Conservation (phyloP, 2,329 filamentous ascomycete genomes). For the Fusarium longipes region DNA sequence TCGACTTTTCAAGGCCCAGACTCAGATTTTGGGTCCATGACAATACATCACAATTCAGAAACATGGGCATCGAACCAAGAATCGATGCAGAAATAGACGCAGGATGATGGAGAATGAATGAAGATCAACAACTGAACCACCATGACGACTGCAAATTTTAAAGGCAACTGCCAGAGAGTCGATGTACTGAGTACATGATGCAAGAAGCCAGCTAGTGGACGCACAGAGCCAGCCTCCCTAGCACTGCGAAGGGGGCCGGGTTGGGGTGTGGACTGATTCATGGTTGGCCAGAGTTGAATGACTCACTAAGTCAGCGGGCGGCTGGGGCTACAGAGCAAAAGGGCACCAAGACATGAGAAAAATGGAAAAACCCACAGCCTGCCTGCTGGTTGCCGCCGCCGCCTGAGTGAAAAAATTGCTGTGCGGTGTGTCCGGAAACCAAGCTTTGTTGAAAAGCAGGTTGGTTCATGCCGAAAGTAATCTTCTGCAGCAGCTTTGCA, state of each 20-base stretch:
- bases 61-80: not conserved
- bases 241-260: slow-evolving; percentile 35
- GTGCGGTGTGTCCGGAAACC: slow-evolving; percentile 30
- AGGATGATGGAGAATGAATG: slow-evolving; percentile 9
- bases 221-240: slow-evolving; percentile 49
- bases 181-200: slow-evolving; percentile 43
- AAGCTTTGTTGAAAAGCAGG: slow-evolving; percentile 16
- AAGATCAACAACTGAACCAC: slow-evolving; percentile 14
- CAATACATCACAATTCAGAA: not conserved
- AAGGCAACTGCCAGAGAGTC: slow-evolving; percentile 10
- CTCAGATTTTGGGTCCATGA: not conserved
- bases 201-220: slow-evolving; percentile 49
- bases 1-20: not conserved
- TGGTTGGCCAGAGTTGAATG: slow-evolving; percentile 46
- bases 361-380: slow-evolving; percentile 42
- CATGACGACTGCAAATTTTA: slow-evolving; percentile 22
- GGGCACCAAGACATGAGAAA: slow-evolving; percentile 26
- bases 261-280: slow-evolving; percentile 27
- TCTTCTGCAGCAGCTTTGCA: slow-evolving; percentile 7
- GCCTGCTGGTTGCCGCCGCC: slow-evolving; percentile 15
- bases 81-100: not conserved
- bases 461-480: slow-evolving; percentile 5
- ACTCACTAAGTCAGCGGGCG: slow-evolving; percentile 44
- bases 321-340: slow-evolving; percentile 26
- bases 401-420: slow-evolving; percentile 31